Evolutionary conservation across 2,329 filamentous ascomycete genomes (phyloP), one percentile per base, ranked within the genome.

Genomic region (Aurifilum marmelostoma): DNA sequence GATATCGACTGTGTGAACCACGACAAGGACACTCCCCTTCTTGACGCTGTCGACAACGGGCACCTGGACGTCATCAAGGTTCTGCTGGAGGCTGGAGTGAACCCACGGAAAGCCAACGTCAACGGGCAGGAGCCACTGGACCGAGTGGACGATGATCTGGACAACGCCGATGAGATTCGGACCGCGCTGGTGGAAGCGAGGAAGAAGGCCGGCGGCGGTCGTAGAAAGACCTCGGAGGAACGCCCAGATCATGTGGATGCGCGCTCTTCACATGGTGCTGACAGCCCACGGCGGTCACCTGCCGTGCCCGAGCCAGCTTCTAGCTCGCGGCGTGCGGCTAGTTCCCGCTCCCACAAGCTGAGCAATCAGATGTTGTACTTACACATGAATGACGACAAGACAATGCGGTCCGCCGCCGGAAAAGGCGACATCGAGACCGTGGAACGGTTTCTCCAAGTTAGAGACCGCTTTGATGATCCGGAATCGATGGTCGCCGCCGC

Each of bases 11-110:
- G 87, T 75, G 83, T 90, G 69, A 90, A 91, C 75, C 90, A 93
- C 75, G 91, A 94, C 74, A 93, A 93, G 75, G 96, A 99, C 75
- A 98, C 96, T 0, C 96, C 96, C 37, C 85, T 99, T 47, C 91
- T 99, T 66, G 96, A 99, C 82, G 96, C 96, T 6, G 94, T 98
- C 37, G 96, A 98, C 74, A 99, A 99, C 75, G 93, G 93, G 0
- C 94, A 99, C 76, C 78, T 97, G 9, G 92, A 92, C 24, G 95
- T 98, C 4, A 92, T 99, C 56, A 92, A 89, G 75, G 83, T 97
- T 12, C 83, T 99, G 43, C 84, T 99, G 2, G 88, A 91, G 67
- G 91, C 94, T 68, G 95, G 94, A 14, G 95, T 97, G 16, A 97
- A 99, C 76, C 96, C 96, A 63, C 90, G 94, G 63, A 92, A 94